A percentile compares a stretch with the other conserved stretches of the same genome.
These are phyloP conservation scores for Sphaerulina vaccinii DNA, from an alignment of 2,329 filamentous ascomycete genomes.

Conservation along the genomic window DNA sequence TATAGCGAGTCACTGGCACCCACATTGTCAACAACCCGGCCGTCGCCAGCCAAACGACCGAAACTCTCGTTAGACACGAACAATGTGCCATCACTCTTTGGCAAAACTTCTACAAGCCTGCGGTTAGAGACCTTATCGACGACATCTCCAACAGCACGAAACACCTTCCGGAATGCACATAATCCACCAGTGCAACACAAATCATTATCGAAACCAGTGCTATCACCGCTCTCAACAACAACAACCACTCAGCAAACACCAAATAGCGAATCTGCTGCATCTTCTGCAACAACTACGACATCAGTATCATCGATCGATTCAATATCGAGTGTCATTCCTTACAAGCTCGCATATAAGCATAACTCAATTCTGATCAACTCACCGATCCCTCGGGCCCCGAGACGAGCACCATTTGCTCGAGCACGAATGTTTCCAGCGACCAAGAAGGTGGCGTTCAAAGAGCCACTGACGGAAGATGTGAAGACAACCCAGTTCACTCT, in stretches of 20 bases:
- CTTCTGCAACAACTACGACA: constrained; percentile 39
- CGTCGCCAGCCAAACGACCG: constrained; percentile 46
- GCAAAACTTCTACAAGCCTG: constrained; percentile 55
- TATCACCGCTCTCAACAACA: neutral
- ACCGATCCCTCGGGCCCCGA: constrained; percentile 38
- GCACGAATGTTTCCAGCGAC: constrained; percentile 53
- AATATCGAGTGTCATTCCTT: constrained; percentile 40
- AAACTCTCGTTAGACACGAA: constrained; percentile 61
- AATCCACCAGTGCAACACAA: constrained; percentile 37
- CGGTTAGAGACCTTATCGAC: constrained; percentile 54
- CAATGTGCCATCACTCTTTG: constrained; percentile 49
- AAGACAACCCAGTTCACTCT: constrained; percentile 55
- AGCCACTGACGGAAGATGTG: constrained; percentile 59
- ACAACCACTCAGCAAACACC: neutral
- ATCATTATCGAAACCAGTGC: neutral
- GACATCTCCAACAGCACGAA: constrained; percentile 60
- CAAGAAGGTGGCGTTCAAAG: constrained; percentile 59
- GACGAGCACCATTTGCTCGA: constrained; percentile 34
- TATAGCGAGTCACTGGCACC: constrained; percentile 27
- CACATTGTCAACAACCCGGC: constrained; percentile 21
- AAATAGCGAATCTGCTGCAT: constrained; percentile 34
- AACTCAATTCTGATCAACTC: constrained; percentile 49
- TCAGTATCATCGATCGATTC: constrained; percentile 38
- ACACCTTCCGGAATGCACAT: constrained; percentile 63
- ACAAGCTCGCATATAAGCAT: constrained; percentile 48